These are phyloP conservation scores for Hericium alpestre DNA, from an alignment of 768 basidiomycete species.

Conservation along the genomic window DNA sequence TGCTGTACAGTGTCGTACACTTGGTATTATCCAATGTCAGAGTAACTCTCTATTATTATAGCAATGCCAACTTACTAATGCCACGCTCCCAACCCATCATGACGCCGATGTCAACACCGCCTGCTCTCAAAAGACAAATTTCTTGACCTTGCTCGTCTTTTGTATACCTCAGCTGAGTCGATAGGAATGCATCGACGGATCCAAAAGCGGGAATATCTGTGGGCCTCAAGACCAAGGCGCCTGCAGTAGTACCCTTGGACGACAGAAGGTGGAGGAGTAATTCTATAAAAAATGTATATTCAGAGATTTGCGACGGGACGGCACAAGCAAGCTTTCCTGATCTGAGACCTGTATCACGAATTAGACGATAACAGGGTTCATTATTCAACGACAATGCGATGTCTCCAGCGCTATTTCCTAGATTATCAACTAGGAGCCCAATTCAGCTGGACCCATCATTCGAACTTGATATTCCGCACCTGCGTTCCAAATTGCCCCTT, in stretches of 20 bases:
- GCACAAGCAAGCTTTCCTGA: conserved; percentile 45
- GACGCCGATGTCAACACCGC: conserved; percentile 73
- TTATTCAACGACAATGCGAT: conserved; percentile 84
- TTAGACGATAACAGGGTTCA: conserved; percentile 55
- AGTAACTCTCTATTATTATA: conserved; percentile 7
- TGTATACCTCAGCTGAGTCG: conserved; percentile 57
- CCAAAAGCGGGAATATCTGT: conserved; percentile 47
- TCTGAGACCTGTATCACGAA: conserved; percentile 89
- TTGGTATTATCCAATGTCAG: conserved; percentile 21
- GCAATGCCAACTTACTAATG: conserved; percentile 45
- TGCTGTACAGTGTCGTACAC: conserved; percentile 69
- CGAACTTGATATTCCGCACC: conserved; percentile 30
- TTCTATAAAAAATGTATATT: conserved; percentile 31
- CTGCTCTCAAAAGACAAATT: conserved; percentile 59
- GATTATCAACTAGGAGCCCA: conserved; percentile 50
- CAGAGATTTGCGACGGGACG: conserved; percentile 1
- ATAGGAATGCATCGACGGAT: conserved; percentile 60
- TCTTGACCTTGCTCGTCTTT: conserved; percentile 70
- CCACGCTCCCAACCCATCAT: conserved; percentile 99
- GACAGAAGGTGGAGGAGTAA: conserved; percentile 58
- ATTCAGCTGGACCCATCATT: neutral
- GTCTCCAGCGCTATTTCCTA: conserved; percentile 80
- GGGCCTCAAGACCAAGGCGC: conserved; percentile 33
- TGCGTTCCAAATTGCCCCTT: conserved; percentile 88
- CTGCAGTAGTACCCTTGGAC: conserved; percentile 23